phyloP scores from a whole-genome alignment of 768 basidiomycete species.

The Chiua virens region DNA sequence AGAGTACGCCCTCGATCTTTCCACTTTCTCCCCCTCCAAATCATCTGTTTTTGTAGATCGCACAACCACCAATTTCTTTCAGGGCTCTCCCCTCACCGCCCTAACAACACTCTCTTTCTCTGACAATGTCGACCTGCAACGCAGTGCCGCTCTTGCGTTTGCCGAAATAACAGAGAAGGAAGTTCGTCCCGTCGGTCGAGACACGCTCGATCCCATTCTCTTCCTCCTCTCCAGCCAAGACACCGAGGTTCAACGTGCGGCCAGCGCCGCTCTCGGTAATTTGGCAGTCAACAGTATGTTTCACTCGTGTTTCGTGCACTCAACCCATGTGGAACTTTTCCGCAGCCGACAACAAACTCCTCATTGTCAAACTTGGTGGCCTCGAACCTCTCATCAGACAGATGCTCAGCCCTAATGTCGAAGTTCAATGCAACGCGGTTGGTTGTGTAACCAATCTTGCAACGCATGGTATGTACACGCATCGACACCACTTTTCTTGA shows the following conservation, averaged over 20 bases:
- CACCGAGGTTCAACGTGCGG: constrained; percentile 97
- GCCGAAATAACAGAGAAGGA: constrained; percentile 99
- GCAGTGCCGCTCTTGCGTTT: constrained; percentile 96
- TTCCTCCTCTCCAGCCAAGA: constrained; percentile 97
- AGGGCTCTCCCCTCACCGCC: constrained; percentile 87
- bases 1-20: constrained; percentile 62
- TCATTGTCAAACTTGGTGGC: constrained; percentile 97
- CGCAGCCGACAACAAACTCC: constrained; percentile 95
- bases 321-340: constrained; percentile 8
- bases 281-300: constrained; percentile 94
- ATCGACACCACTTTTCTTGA: neutral
- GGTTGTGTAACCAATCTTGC: constrained; percentile 99
- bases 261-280: constrained; percentile 96
- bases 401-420: constrained; percentile 98
- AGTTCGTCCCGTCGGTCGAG: constrained; percentile 92
- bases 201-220: constrained; percentile 96
- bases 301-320: constrained; percentile 16
- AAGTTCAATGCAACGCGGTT: constrained; percentile 99
- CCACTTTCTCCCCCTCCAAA: neutral
- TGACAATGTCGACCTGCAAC: constrained; percentile 98
- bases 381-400: constrained; percentile 97
- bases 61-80: constrained; percentile 97
- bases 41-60: constrained; percentile 53
- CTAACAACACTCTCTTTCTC: constrained; percentile 97
- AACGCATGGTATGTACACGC: constrained; percentile 76